These are phyloP conservation scores for Camptophora hylomeconis DNA, from an alignment of 2,329 filamentous ascomycete genomes.

Conservation along the genomic window DNA sequence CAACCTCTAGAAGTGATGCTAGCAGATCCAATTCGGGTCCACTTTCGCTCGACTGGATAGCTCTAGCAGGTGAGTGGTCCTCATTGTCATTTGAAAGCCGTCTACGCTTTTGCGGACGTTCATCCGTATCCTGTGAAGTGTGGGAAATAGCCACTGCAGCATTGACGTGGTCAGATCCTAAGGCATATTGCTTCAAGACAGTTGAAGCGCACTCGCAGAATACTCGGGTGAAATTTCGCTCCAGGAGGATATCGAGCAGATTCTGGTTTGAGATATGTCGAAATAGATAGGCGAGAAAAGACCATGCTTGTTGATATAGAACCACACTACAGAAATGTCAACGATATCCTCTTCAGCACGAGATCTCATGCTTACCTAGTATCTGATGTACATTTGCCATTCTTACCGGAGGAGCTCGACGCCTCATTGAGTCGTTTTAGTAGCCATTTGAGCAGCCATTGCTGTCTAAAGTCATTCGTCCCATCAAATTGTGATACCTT, in stretches of 20 bases:
- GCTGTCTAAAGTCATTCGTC: slow-evolving; percentile 34
- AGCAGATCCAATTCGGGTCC: too few species aligned
- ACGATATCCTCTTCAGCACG: too few species aligned
- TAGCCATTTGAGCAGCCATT: slow-evolving; percentile 56
- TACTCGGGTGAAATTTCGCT: slow-evolving; percentile 15
- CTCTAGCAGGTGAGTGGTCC: too few species aligned
- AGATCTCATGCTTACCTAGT: too few species aligned
- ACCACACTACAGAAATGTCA: slow-evolving; percentile 6
- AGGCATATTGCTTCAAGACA: too few species aligned
- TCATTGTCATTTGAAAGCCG: slow-evolving; percentile 23
- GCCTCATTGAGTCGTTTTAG: slow-evolving; percentile 42
- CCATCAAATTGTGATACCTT: background rate
- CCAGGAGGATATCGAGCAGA: slow-evolving; percentile 12
- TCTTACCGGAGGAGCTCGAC: background rate
- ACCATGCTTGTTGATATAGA: slow-evolving; percentile 9
- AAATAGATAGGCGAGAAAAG: slow-evolving; percentile 10
- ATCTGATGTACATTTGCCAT: too few species aligned
- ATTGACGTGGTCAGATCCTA: too few species aligned
- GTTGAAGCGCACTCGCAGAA: too few species aligned
- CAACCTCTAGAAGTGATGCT: too few species aligned
- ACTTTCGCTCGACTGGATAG: too few species aligned
- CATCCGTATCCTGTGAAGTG: too few species aligned
- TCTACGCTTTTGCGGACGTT: slow-evolving; percentile 24
- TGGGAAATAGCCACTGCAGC: background rate
- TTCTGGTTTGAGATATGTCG: slow-evolving; percentile 8